phyloP scores from a whole-genome alignment of 1,139 yeast species.

The Nakaseomyces delphensis region DNA sequence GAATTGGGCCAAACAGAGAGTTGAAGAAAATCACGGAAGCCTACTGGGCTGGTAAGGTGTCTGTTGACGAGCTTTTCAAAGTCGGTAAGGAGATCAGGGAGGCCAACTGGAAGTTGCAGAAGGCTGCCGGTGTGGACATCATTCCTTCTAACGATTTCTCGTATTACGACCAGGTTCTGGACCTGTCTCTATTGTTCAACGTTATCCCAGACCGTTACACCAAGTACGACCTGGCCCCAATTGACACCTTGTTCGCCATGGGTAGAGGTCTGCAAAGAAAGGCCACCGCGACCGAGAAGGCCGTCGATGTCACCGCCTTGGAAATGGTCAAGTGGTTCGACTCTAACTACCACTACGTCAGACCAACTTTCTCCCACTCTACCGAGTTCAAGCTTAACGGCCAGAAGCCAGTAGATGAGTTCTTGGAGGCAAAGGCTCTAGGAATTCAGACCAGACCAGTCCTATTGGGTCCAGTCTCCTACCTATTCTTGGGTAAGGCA shows the following conservation, averaged over 20 bases:
- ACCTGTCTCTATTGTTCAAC: conserved; percentile 84
- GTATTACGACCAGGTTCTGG: conserved; percentile 93
- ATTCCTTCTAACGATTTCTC: conserved; percentile 98
- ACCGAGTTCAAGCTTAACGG: conserved; percentile 95
- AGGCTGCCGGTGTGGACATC: conserved; percentile 94
- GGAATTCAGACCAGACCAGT: conserved; percentile 98
- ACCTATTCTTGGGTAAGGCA: conserved; percentile 91
- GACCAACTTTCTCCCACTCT: conserved; percentile 96
- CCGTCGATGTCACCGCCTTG: conserved; percentile 96
- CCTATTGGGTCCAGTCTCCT: conserved; percentile 91
- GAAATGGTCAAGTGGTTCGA: conserved; percentile 99
- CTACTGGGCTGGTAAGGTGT: conserved; percentile 93
- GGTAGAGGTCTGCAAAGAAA: conserved; percentile 99
- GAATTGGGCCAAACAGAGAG: conserved; percentile 98
- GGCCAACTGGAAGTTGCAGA: conserved; percentile 95
- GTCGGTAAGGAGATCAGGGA: conserved; percentile 95
- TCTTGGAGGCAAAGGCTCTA: conserved; percentile 91
- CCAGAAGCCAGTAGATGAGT: conserved; percentile 94
- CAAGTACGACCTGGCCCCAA: conserved; percentile 78
- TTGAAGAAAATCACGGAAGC: conserved; percentile 97
- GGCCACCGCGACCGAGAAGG: conserved; percentile 77
- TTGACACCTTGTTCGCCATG: conserved; percentile 96
- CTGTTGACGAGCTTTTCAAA: conserved; percentile 77
- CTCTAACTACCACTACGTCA: conserved; percentile 98
- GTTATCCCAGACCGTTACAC: conserved; percentile 95